These are phyloP conservation scores for Echinochloa phyllopogon DNA, from an alignment of 176 grass and related monocot species.

Conservation along the genomic window DNA sequence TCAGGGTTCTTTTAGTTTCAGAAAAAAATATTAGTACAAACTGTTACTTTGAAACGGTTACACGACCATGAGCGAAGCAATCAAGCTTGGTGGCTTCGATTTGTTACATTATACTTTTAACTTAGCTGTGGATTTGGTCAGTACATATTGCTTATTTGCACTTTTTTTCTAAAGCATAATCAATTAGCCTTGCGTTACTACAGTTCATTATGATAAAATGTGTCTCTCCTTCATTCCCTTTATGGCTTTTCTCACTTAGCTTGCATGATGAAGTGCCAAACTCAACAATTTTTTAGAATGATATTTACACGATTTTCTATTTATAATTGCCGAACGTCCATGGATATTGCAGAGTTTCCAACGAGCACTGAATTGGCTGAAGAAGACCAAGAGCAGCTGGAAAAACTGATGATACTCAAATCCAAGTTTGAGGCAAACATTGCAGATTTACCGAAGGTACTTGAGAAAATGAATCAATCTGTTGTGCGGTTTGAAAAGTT, in stretches of 20 bases:
- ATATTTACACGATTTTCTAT: neutral
- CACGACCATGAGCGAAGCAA: neutral
- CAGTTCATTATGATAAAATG: neutral
- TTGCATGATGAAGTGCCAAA: neutral
- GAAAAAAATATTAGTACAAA: neutral
- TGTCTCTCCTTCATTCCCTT: neutral
- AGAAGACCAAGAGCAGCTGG: neutral
- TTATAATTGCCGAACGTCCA: neutral
- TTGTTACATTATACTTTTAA: neutral
- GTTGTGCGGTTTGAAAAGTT: constrained; percentile 39
- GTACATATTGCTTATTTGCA: too few species aligned
- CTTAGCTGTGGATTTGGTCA: neutral
- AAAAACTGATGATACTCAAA: constrained; percentile 48
- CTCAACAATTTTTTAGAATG: neutral
- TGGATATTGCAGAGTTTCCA: constrained; percentile 41
- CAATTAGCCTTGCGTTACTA: neutral
- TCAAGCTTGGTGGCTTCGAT: neutral
- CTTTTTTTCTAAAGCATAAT: neutral
- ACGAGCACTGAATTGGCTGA: neutral
- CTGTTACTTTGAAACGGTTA: neutral
- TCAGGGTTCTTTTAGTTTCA: neutral
- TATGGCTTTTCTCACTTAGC: neutral
- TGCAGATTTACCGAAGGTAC: constrained; percentile 29
- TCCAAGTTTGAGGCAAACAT: constrained; percentile 32
- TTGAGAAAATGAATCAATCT: constrained; percentile 38